A percentile compares a stretch with the other conserved stretches of the same genome.
phyloP scores from a whole-genome alignment of 768 basidiomycete genomes.

The Paxillus involutus region DNA sequence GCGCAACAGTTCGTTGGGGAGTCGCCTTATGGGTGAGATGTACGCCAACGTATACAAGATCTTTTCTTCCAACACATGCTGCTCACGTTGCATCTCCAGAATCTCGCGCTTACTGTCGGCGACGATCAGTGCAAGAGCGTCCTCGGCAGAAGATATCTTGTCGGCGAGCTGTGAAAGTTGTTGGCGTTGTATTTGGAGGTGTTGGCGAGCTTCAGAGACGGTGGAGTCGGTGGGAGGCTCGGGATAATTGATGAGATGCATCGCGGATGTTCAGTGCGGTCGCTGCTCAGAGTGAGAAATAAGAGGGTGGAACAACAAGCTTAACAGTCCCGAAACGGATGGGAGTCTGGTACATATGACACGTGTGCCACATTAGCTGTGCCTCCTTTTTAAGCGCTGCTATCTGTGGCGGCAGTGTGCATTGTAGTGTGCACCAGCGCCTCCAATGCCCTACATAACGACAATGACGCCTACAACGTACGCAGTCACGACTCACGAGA shows the following conservation, averaged over 20 bases:
- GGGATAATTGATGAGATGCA: conserved; percentile 35
- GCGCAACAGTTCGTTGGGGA: conserved; percentile 72
- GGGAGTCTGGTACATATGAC: conserved; percentile 17
- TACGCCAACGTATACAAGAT: conserved; percentile 57
- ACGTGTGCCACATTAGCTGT: conserved; percentile 16
- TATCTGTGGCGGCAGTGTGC: no score
- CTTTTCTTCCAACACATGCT: conserved; percentile 45
- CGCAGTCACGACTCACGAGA: not conserved
- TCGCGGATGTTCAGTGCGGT: conserved; percentile 20
- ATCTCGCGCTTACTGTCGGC: conserved; percentile 54
- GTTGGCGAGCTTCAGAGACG: conserved; percentile 50
- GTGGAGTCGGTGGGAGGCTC: conserved; percentile 62
- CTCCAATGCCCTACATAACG: not conserved
- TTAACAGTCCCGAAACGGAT: conserved; percentile 14
- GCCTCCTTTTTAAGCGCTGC: not conserved
- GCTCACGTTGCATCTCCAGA: conserved; percentile 51
- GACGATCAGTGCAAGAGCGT: conserved; percentile 57
- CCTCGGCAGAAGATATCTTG: conserved; percentile 55
- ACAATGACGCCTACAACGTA: not conserved
- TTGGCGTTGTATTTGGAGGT: conserved; percentile 35
- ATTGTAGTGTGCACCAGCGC: not conserved
- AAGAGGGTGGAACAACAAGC: conserved; percentile 5
- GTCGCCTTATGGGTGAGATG: conserved; percentile 67
- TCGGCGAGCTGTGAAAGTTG: conserved; percentile 34
- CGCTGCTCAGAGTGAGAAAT: conserved; percentile 4